phyloP scores from a whole-genome alignment of 495 filamentous ascomycete genomes.

The Polyplosphaeria fusca region DNA sequence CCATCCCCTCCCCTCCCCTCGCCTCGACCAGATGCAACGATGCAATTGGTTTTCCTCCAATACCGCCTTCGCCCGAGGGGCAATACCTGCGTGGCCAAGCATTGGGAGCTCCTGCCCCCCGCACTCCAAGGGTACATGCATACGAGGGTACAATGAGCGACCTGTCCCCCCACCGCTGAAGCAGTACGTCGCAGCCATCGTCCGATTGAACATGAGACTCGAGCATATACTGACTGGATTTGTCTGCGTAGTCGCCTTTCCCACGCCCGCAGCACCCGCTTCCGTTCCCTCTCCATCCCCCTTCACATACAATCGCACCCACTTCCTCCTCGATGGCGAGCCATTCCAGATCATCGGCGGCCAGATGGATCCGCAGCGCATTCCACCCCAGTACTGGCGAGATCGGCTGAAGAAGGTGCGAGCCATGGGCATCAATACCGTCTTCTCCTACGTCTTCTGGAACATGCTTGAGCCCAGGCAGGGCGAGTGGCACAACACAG shows the following conservation, averaged over 20 bases:
- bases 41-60: no score
- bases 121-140: no score
- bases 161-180: no score
- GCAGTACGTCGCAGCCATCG: no score
- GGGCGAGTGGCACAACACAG: constrained; percentile 39
- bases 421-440: constrained; percentile 49
- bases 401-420: constrained; percentile 44
- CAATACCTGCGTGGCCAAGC: no score
- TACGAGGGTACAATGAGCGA: no score
- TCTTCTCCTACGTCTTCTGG: constrained; percentile 51
- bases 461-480: constrained; percentile 44
- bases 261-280: not conserved
- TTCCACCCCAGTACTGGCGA: constrained; percentile 46
- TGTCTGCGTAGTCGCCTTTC: not conserved
- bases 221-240: not conserved
- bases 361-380: constrained; percentile 51
- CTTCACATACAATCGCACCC: constrained; percentile 29
- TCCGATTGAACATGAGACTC: not conserved
- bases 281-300: not conserved
- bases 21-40: no score
- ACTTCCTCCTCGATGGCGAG: constrained; percentile 46
- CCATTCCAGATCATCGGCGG: constrained; percentile 49
- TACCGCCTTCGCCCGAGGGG: no score
- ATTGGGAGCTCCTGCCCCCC: no score
- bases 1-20: no score